Evolutionary conservation across 164 flowering plant genomes (phyloP), one percentile per base, ranked within the genome.

Genomic region (Vitis vinifera): DNA sequence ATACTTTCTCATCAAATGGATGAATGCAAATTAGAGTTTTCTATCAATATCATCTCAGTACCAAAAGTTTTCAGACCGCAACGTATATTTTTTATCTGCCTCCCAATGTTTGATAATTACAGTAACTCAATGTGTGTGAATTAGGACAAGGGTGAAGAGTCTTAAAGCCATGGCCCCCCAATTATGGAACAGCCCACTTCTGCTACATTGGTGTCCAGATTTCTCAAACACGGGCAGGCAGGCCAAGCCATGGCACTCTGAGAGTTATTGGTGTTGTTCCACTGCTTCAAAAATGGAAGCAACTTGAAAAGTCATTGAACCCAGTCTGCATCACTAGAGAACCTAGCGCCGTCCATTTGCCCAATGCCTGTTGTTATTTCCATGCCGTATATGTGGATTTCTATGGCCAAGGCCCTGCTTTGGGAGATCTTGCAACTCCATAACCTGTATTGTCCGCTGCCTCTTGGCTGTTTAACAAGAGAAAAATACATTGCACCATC

Each of bases 381-480:
- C 96, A 1, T 85, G 77, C 75, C 74, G 88, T n/a, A 65, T 6
- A 27, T 77, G 80, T 47, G 77, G 75, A 68, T 82, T 83, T 64
- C 75, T 82, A 9, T 79, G 81, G 59, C 74, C 83, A 66, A 65
- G 66, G 1, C 85, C 78, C 51, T 85, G 92, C 81, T 90, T 92
- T 0, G 97, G 97, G 29, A 92, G 83, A 73, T 86, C 93, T 47
- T 73, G 83, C 79, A 89, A 76, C 67, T 91, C 96, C 91, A 92
- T 85, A 8, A 92, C 89, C 72, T 92, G 92, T 71, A 89, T 81
- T 1, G 94, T 90, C 59, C 97, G 75, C 67, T 91, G 94, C 78
- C 64, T 88, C 90, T 92, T 92, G 37, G 95, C 97, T 92, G 88
- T 70, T 74, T n/a, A 65, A 72, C 37, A 71, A 55, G 14, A 75